phyloP scores from a whole-genome alignment of 331 rosid genomes.

The Acacia concinna region DNA sequence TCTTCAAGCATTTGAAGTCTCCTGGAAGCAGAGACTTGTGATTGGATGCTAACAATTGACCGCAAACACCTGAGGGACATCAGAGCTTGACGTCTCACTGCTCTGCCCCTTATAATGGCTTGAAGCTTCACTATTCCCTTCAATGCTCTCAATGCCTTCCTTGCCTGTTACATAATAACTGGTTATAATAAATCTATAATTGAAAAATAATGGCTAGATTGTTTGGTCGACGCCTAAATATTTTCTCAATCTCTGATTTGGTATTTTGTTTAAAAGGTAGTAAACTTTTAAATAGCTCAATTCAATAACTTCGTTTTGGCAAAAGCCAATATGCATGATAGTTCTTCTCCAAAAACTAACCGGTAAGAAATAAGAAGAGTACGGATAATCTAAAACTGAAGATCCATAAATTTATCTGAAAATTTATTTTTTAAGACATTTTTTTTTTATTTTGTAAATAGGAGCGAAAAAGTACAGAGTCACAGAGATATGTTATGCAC shows the following conservation, averaged over 20 bases:
- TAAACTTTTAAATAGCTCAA: not conserved
- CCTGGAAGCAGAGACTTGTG: constrained; percentile 60
- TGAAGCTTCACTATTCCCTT: constrained; percentile 96
- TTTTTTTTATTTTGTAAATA: too few relatives aligned
- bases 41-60: constrained; percentile 80
- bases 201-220: not conserved
- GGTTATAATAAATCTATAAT: not conserved
- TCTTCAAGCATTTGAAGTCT: constrained; percentile 53
- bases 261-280: not conserved
- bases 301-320: not conserved
- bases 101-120: constrained; percentile 81
- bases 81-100: constrained; percentile 84
- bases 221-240: not conserved
- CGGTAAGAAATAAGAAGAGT: not conserved
- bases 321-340: not conserved
- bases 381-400: not conserved
- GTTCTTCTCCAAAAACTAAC: too few relatives aligned
- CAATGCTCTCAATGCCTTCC: constrained; percentile 81
- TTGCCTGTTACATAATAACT: constrained; percentile 52
- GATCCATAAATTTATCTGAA: not conserved
- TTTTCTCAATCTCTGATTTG: not conserved
- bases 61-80: constrained; percentile 79
- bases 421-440: not conserved
- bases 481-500: not conserved
- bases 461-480: too few relatives aligned